phyloP scores from a whole-genome alignment of 140 eudicot species.

The Cichorium intybus region DNA sequence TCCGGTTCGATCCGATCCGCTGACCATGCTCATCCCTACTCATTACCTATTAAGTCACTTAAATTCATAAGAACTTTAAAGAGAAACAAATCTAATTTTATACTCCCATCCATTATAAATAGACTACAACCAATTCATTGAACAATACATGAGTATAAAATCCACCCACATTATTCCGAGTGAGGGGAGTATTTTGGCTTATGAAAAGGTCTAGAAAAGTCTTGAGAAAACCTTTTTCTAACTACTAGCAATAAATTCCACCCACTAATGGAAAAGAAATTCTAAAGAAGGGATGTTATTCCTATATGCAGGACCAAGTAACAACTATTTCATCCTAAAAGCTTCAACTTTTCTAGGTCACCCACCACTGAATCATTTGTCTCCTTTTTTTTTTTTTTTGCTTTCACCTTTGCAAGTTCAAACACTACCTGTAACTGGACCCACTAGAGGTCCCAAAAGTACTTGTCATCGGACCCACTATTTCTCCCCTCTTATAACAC shows the following conservation, averaged over 20 bases:
- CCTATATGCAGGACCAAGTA: conserved; percentile 13
- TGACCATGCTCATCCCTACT: no score
- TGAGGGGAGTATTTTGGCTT: neutral
- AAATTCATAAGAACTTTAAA: no score
- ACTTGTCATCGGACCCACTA: conserved; percentile 15
- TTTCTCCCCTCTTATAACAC: neutral
- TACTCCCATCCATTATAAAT: no score
- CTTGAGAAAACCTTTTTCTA: neutral
- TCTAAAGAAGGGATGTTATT: neutral
- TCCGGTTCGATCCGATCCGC: no score
- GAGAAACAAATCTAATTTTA: no score
- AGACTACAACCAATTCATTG: no score
- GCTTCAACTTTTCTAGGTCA: conserved; percentile 32
- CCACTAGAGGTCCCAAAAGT: conserved; percentile 22
- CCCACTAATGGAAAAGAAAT: conserved; percentile 11
- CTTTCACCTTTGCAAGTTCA: conserved; percentile 28
- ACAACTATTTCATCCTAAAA: conserved; percentile 17
- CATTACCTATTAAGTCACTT: no score
- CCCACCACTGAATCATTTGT: conserved; percentile 28
- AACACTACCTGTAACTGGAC: conserved; percentile 37
- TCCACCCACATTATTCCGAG: neutral
- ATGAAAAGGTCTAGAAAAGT: neutral
- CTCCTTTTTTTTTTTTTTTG: conserved; percentile 21
- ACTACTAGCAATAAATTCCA: conserved; percentile 3
- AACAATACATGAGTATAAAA: neutral